Conservation (phyloP, 2,329 filamentous ascomycete species). For the Aureobasidium sp. region DNA sequence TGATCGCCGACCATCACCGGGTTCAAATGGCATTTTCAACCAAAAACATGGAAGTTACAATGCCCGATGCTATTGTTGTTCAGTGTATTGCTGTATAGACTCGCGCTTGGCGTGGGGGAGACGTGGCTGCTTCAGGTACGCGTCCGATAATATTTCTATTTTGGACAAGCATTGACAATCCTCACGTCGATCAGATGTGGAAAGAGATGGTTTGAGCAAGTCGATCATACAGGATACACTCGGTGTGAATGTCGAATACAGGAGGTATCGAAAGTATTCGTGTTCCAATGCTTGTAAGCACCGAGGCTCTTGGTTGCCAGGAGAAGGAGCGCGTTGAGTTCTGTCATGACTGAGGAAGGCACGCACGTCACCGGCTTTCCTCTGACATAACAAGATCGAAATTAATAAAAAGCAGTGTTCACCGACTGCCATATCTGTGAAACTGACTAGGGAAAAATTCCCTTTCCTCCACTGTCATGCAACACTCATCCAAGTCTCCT, state of each 20-base stretch:
- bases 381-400: not conserved
- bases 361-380: not conserved
- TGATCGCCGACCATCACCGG: conserved; percentile 47
- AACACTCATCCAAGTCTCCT: not conserved
- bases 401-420: conserved; percentile 9
- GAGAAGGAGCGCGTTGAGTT: not conserved
- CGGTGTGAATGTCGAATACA: not conserved
- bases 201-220: too few relatives aligned
- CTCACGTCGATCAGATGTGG: not conserved
- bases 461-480: not conserved
- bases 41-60: not conserved
- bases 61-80: not conserved
- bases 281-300: not conserved
- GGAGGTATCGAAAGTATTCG: not conserved
- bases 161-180: not conserved
- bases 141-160: not conserved
- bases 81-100: conserved; percentile 1
- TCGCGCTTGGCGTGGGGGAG: conserved; percentile 9
- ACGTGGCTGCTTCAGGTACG: conserved; percentile 11
- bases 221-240: too few relatives aligned
- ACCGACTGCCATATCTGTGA: not conserved
- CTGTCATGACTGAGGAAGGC: not conserved
- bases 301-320: not conserved
- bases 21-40: conserved; percentile 50
- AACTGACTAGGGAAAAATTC: not conserved